Evolutionary conservation across 345 rosid genomes (phyloP).

Genomic region (Angophora floribunda): DNA sequence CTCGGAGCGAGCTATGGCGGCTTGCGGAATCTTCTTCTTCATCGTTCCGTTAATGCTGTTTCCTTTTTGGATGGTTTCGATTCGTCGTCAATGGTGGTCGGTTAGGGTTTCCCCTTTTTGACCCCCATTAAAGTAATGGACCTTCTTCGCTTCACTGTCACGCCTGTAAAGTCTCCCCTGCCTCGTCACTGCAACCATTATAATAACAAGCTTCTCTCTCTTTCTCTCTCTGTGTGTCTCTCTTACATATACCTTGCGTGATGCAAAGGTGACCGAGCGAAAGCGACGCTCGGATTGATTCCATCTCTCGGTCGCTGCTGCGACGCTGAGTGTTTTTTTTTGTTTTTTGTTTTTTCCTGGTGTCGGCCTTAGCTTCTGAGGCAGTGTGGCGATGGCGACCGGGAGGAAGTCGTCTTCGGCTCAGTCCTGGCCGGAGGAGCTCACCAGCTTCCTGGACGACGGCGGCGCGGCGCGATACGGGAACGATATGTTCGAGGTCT

Average conservation of each 20-base stretch:
- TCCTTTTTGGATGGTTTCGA: background rate
- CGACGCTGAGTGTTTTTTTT: background rate
- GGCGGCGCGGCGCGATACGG: slow-evolving; percentile 28
- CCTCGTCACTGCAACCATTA: background rate
- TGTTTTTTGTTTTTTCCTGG: background rate
- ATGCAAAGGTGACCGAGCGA: background rate
- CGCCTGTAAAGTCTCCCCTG: slow-evolving; percentile 46
- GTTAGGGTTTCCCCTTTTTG: slow-evolving; percentile 5
- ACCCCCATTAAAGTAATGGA: background rate
- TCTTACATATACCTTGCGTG: background rate
- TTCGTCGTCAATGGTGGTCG: slow-evolving; percentile 32
- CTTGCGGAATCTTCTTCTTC: background rate
- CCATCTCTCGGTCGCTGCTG: background rate
- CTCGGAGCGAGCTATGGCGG: background rate
- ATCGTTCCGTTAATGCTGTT: background rate
- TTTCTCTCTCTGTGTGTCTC: background rate
- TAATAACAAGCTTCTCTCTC: slow-evolving; percentile 10
- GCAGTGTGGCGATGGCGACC: background rate
- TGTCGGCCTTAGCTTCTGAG: background rate
- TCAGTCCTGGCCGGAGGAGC: slow-evolving; percentile 69
- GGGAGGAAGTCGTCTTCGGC: slow-evolving; percentile 9
- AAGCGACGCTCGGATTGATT: background rate
- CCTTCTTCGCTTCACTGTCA: slow-evolving; percentile 28
- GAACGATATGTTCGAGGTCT: slow-evolving; percentile 15
- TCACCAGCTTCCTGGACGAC: slow-evolving; percentile 52